phyloP scores from a whole-genome alignment of 2,329 filamentous ascomycete species.

The Calonectria leucothoes region DNA sequence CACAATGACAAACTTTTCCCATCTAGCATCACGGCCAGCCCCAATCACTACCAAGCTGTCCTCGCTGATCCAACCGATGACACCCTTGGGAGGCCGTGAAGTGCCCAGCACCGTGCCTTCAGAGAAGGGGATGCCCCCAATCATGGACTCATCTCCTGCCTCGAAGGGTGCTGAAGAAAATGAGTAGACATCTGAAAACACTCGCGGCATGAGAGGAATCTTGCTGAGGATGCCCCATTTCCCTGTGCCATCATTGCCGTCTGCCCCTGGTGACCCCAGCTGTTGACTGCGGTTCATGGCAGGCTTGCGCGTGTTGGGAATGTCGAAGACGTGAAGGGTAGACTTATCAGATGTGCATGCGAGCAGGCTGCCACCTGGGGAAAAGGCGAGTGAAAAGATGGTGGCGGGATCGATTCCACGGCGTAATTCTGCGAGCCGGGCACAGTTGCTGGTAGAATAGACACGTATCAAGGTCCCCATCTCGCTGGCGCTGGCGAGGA shows the following conservation, averaged over 20 bases:
- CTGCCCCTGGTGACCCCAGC: conserved; percentile 40
- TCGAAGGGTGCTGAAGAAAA: conserved; percentile 86
- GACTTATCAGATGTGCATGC: conserved; percentile 97
- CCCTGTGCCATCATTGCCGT: conserved; percentile 67
- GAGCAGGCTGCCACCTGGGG: conserved; percentile 80
- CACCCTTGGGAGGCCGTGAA: conserved; percentile 78
- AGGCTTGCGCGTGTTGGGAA: conserved; percentile 68
- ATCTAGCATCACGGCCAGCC: conserved; percentile 82
- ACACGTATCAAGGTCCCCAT: conserved; percentile 90
- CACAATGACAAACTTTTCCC: conserved; percentile 87
- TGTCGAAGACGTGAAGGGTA: conserved; percentile 93
- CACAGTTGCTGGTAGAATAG: conserved; percentile 83
- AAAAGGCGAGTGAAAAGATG: conserved; percentile 90
- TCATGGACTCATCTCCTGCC: conserved; percentile 77
- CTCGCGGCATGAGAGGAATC: conserved; percentile 84
- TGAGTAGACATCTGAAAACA: conserved; percentile 92
- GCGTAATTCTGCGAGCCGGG: conserved; percentile 84
- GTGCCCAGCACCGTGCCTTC: conserved; percentile 61
- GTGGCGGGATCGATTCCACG: conserved; percentile 89
- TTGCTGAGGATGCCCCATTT: conserved; percentile 90
- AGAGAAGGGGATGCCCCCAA: conserved; percentile 56
- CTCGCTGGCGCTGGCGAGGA: conserved; percentile 91
- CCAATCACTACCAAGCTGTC: conserved; percentile 80
- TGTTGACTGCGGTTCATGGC: conserved; percentile 47
- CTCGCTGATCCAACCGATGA: conserved; percentile 87